Conservation (phyloP, 495 filamentous ascomycete genomes). For the Darksidea phi region DNA sequence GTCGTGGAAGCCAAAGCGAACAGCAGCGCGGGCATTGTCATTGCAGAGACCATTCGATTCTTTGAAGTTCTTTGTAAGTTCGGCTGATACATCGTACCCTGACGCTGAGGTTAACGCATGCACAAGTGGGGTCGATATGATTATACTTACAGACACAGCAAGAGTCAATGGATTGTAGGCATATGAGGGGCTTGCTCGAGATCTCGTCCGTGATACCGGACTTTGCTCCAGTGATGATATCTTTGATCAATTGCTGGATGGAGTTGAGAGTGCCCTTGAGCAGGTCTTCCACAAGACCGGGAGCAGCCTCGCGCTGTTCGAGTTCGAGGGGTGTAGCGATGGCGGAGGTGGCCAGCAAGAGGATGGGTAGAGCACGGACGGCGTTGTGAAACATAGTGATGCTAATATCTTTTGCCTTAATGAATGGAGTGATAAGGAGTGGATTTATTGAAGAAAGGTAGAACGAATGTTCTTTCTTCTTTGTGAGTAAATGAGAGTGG, state of each 20-base stretch:
- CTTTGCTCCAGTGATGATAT: conserved; percentile 18
- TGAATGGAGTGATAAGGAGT: too few relatives aligned
- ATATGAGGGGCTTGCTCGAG: conserved; percentile 9
- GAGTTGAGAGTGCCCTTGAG: conserved; percentile 8
- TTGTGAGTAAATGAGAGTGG: background rate
- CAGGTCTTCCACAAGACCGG: conserved; percentile 27
- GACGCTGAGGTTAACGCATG: background rate
- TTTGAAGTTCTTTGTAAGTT: conserved; percentile 21
- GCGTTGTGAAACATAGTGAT: conserved; percentile 14
- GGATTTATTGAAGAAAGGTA: too few relatives aligned
- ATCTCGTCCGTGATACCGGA: conserved; percentile 9
- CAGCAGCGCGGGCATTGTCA: conserved; percentile 33
- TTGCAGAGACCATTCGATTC: conserved; percentile 32
- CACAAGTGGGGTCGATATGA: background rate
- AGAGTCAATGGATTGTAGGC: conserved; percentile 3
- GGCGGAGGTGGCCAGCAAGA: conserved; percentile 7
- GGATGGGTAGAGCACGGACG: conserved; percentile 2
- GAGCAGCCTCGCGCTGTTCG: conserved; percentile 8
- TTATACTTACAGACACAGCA: conserved; percentile 30
- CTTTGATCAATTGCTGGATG: conserved; percentile 21
- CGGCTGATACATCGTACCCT: conserved; percentile 27
- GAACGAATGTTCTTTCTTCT: too few relatives aligned
- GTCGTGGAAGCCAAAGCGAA: conserved; percentile 41
- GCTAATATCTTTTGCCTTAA: too few relatives aligned
- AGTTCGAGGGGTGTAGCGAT: conserved; percentile 14